A percentile compares a stretch with the other conserved stretches of the same genome.
Evolutionary conservation across 352 stramenopile genomes (phyloP).

Genomic region (Globisporangium abappressorium): DNA sequence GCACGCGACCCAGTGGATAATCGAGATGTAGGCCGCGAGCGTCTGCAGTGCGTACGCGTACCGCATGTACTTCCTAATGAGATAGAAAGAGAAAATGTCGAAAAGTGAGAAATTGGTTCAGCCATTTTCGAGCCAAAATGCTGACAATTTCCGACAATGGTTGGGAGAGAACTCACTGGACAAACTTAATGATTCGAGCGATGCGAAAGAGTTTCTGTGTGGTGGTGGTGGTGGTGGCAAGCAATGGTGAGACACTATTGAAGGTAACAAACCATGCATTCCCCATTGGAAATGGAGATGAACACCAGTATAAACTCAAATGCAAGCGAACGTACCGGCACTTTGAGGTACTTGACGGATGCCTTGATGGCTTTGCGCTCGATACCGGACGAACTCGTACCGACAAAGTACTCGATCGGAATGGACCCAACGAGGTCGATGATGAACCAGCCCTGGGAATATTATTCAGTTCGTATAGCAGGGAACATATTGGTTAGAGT

Average conservation of each 20-base stretch:
- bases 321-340: constrained; percentile 33
- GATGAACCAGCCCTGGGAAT: constrained; percentile 38
- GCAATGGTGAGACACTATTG: background rate
- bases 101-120: background rate
- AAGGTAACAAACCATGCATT: too few species aligned
- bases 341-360: constrained; percentile 61
- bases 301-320: too few species aligned
- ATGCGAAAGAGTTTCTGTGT: constrained; percentile 66
- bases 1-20: constrained; percentile 65
- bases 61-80: constrained; percentile 56
- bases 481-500: too few species aligned
- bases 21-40: constrained; percentile 47
- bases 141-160: background rate
- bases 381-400: constrained; percentile 26
- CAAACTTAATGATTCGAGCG: constrained; percentile 58
- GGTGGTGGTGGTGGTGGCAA: background rate
- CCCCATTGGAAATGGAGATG: background rate
- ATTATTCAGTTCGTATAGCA: background rate
- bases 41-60: constrained; percentile 59
- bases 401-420: constrained; percentile 45
- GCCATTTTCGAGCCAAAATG: background rate
- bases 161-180: constrained; percentile 32
- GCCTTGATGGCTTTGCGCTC: constrained; percentile 63
- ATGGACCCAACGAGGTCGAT: constrained; percentile 56
- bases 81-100: background rate